Percentiles rank a stretch among this genome's conserved stretches.
Evolutionary conservation across 257 asterid species (phyloP).

Genomic region (Nemophila menziesii): DNA sequence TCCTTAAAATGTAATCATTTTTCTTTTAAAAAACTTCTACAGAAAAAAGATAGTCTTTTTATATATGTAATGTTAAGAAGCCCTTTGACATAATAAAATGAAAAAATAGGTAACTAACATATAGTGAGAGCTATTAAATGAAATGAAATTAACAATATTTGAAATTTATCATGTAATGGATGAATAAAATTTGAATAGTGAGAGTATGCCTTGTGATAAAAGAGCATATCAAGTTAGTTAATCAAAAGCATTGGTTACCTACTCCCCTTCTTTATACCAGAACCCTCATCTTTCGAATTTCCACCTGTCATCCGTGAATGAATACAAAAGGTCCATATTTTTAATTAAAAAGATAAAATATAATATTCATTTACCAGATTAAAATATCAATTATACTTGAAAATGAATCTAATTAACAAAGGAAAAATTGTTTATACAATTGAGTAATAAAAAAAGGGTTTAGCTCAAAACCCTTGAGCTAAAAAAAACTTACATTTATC

Average conservation of each 20-base stretch:
- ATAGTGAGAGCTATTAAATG: too few relatives aligned
- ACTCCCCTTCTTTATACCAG: slow-evolving; percentile 99
- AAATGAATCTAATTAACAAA: neutral
- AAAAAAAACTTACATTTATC: too few relatives aligned
- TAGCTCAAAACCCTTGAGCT: neutral
- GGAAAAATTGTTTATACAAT: neutral
- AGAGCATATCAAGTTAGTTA: slow-evolving; percentile 49
- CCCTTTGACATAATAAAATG: too few relatives aligned
- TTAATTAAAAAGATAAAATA: slow-evolving; percentile 54
- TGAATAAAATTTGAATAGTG: slow-evolving; percentile 22
- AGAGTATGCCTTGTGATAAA: slow-evolving; percentile 38
- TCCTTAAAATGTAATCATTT: too few relatives aligned
- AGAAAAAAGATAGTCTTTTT: too few relatives aligned
- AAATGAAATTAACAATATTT: too few relatives aligned
- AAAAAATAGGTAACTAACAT: too few relatives aligned
- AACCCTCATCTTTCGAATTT: slow-evolving; percentile 99
- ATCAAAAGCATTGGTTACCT: slow-evolving; percentile 95
- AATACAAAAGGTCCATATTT: slow-evolving; percentile 88
- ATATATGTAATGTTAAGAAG: too few relatives aligned
- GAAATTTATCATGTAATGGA: too few relatives aligned
- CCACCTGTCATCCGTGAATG: slow-evolving; percentile 99
- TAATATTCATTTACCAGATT: slow-evolving; percentile 35
- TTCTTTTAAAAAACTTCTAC: too few relatives aligned
- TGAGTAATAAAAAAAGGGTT: neutral
- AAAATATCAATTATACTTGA: neutral